Conservation (phyloP, 2,329 filamentous ascomycete genomes). For the Hymenotorrendiella dingleyae region DNA sequence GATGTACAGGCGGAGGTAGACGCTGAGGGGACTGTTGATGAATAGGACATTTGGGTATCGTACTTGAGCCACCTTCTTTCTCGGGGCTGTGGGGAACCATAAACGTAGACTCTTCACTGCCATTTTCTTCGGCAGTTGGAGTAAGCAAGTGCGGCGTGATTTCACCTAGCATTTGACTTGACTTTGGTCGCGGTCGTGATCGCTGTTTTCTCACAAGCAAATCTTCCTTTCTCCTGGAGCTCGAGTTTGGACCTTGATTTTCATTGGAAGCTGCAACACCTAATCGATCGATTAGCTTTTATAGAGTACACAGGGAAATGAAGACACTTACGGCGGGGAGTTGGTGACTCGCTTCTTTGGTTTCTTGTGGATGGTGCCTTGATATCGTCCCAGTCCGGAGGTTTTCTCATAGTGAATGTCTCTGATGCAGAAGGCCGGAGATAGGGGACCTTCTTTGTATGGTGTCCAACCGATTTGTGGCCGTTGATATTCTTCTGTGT, state of each 20-base stretch:
- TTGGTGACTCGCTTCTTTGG: conserved; percentile 32
- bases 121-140: conserved; percentile 21
- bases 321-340: conserved; percentile 30
- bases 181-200: conserved; percentile 18
- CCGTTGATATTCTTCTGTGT: conserved; percentile 13
- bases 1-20: background rate
- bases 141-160: conserved; percentile 21
- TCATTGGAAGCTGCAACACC: conserved; percentile 2
- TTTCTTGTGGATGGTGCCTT: conserved; percentile 14
- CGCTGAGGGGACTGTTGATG: background rate
- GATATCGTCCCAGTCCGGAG: conserved; percentile 32
- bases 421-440: conserved; percentile 39
- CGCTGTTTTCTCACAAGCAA: conserved; percentile 25
- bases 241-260: background rate
- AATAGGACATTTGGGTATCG: background rate
- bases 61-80: background rate
- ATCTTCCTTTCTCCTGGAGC: conserved; percentile 7
- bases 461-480: conserved; percentile 12
- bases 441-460: conserved; percentile 11
- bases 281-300: background rate
- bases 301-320: background rate
- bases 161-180: conserved; percentile 17
- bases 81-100: no score
- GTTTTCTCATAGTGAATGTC: conserved; percentile 34
- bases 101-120: background rate